These are phyloP conservation scores for Colletotrichum chrysophilum DNA, from an alignment of 2,329 filamentous ascomycete genomes.

Conservation along the genomic window DNA sequence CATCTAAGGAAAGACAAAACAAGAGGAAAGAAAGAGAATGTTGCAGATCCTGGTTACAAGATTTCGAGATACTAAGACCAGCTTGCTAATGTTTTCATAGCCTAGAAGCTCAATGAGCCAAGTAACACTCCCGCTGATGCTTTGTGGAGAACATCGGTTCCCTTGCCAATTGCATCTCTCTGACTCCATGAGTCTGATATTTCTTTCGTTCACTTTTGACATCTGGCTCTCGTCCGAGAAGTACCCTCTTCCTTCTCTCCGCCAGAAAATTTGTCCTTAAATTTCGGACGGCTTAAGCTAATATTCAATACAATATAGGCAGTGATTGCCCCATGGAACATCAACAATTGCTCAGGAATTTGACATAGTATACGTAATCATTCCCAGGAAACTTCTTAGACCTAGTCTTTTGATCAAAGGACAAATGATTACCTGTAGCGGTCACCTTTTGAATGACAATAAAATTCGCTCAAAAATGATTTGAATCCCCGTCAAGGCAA, in stretches of 20 bases:
- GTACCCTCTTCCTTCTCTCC: neutral
- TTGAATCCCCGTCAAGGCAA: rapidly evolving
- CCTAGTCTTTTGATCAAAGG: neutral
- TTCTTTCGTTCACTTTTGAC: neutral
- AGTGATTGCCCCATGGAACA: rapidly evolving
- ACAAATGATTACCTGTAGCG: neutral
- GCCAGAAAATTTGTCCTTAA: too few species aligned
- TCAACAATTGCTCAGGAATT: neutral
- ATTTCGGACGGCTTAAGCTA: neutral
- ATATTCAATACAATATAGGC: rapidly evolving
- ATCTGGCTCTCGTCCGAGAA: neutral
- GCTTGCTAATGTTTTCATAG: neutral
- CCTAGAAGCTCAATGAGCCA: neutral
- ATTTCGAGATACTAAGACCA: neutral
- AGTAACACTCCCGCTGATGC: neutral
- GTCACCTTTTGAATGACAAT: rapidly evolving
- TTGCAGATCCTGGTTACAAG: neutral
- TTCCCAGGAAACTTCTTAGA: neutral
- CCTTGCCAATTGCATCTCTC: neutral
- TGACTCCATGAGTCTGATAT: neutral
- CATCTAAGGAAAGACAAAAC: neutral
- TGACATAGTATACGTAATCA: neutral
- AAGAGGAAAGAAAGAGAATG: neutral
- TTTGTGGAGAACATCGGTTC: neutral
- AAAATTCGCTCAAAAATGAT: neutral